Percentiles rank a stretch among this genome's conserved stretches.
Evolutionary conservation across 116 monocot species (phyloP).

Genomic region (Zostera marina): DNA sequence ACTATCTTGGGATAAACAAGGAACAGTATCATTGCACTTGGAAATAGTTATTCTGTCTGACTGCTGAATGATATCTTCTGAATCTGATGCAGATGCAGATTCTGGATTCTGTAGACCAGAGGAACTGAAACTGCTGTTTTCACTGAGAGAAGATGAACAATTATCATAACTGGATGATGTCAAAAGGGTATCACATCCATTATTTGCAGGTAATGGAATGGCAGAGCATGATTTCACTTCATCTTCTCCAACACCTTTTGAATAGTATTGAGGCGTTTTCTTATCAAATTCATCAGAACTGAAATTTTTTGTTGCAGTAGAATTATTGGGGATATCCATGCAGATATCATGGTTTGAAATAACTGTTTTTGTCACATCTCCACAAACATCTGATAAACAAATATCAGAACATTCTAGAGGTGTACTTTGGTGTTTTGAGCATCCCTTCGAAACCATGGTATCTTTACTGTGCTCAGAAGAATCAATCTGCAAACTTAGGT

Average conservation of each 20-base stretch:
- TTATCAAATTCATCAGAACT: conserved; percentile 7
- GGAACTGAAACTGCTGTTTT: conserved; percentile 48
- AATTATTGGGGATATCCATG: background rate
- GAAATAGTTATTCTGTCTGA: conserved; percentile 26
- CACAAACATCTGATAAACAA: conserved; percentile 9
- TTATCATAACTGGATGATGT: conserved; percentile 50
- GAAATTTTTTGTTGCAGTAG: background rate
- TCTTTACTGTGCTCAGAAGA: conserved; percentile 7
- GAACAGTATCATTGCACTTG: conserved; percentile 7
- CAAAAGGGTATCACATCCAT: conserved; percentile 18
- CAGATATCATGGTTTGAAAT: conserved; percentile 1
- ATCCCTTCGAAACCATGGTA: conserved; percentile 8
- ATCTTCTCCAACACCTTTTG: conserved; percentile 8
- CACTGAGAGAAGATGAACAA: conserved; percentile 59
- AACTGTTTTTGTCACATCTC: conserved; percentile 2
- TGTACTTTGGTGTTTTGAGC: background rate
- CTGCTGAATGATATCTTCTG: conserved; percentile 54
- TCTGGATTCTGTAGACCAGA: conserved; percentile 38
- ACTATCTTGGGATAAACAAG: conserved; percentile 5
- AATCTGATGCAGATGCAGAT: conserved; percentile 71
- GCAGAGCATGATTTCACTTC: conserved; percentile 16
- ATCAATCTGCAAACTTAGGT: conserved; percentile 12
- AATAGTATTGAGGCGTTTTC: conserved; percentile 10
- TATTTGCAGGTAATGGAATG: conserved; percentile 11
- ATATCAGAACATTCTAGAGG: conserved; percentile 3